Percentiles rank a stretch among this genome's conserved stretches.
Evolutionary conservation across 2,329 filamentous ascomycete genomes (phyloP).

Genomic region (Hypoxylon sp.): DNA sequence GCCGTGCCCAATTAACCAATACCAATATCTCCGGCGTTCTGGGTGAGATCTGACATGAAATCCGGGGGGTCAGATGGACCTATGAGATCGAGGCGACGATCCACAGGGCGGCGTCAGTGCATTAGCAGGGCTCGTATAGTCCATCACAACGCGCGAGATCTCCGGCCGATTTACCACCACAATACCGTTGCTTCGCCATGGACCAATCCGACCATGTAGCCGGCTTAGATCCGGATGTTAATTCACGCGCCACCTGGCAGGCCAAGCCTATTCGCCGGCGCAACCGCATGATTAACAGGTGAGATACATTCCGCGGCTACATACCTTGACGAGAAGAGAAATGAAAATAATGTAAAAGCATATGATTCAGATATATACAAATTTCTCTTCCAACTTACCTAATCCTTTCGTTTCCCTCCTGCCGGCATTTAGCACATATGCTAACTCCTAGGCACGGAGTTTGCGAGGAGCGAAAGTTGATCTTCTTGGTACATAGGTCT

Average conservation of each 20-base stretch:
- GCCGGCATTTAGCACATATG: conserved; percentile 13
- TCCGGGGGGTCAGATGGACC: conserved; percentile 45
- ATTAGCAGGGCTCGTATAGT: conserved; percentile 38
- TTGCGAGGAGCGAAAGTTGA: conserved; percentile 33
- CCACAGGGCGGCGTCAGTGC: conserved; percentile 42
- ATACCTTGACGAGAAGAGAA: not conserved
- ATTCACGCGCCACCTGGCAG: conserved; percentile 46
- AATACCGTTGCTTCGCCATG: conserved; percentile 40
- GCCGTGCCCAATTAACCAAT: conserved; percentile 37
- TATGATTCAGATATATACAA: not conserved
- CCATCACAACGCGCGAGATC: conserved; percentile 13
- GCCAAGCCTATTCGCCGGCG: conserved; percentile 68
- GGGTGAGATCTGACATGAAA: conserved; percentile 51
- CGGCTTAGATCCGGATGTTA: conserved; percentile 45
- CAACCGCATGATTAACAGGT: conserved; percentile 78
- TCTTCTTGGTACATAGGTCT: conserved; percentile 21
- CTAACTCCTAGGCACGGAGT: conserved; percentile 36
- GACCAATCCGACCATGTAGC: conserved; percentile 45
- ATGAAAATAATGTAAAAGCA: conserved; percentile 5
- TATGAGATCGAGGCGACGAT: conserved; percentile 50
- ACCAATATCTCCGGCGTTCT: conserved; percentile 45
- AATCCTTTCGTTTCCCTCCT: conserved; percentile 11
- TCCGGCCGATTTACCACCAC: conserved; percentile 16
- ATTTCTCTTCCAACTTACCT: conserved; percentile 13
- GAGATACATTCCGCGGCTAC: conserved; percentile 51